phyloP scores from a whole-genome alignment of 2,329 filamentous ascomycete species.

The Fusarium lateritium region DNA sequence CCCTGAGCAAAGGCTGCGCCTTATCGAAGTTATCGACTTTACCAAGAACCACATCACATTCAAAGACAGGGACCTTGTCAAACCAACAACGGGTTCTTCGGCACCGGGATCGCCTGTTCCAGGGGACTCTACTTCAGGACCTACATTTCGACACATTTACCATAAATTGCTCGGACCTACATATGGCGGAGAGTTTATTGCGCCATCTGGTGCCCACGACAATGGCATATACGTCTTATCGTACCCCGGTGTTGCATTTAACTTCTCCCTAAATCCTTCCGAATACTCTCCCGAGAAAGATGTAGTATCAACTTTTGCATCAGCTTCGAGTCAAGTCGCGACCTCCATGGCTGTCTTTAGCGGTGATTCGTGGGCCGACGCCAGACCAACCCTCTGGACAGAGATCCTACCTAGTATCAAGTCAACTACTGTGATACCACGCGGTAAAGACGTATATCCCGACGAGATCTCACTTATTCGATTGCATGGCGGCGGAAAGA shows the following conservation, averaged over 20 bases:
- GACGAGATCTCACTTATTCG: constrained; percentile 89
- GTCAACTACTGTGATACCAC: constrained; percentile 76
- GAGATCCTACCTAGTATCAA: constrained; percentile 81
- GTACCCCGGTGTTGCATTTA: constrained; percentile 94
- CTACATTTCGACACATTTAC: constrained; percentile 90
- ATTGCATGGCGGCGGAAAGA: constrained; percentile 81
- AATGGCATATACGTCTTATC: constrained; percentile 89
- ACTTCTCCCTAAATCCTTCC: constrained; percentile 82
- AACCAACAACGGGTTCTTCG: constrained; percentile 63
- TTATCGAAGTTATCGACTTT: constrained; percentile 94
- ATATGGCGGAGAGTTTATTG: constrained; percentile 92
- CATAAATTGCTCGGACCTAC: constrained; percentile 94
- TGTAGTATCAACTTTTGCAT: constrained; percentile 88
- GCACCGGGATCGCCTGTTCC: constrained; percentile 53
- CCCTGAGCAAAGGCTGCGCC: constrained; percentile 87
- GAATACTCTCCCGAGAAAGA: constrained; percentile 84
- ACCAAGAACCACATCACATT: constrained; percentile 87
- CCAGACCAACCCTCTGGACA: constrained; percentile 82
- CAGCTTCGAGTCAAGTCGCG: constrained; percentile 81
- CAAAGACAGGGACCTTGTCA: constrained; percentile 83
- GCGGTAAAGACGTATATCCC: constrained; percentile 83
- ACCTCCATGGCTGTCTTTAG: constrained; percentile 92
- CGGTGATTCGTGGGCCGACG: constrained; percentile 91
- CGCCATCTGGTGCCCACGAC: constrained; percentile 68
- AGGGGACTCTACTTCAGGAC: constrained; percentile 65